Evolutionary conservation across 371 early-diverging fungal species (phyloP).

Genomic region (Mucor piriformis): DNA sequence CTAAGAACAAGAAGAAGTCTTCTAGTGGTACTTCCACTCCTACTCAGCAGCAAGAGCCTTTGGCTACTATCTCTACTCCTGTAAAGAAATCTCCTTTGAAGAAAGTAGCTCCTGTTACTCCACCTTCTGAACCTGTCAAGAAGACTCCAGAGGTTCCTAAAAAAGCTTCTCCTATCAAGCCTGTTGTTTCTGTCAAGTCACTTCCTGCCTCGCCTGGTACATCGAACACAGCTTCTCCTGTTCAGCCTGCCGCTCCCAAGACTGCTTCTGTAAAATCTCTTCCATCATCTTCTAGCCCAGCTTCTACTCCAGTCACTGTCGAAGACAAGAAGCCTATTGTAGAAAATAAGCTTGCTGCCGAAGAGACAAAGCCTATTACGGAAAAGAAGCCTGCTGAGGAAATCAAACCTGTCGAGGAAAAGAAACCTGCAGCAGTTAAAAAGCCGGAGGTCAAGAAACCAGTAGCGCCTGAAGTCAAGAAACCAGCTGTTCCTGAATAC

Average conservation of each 20-base stretch:
- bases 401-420: neutral
- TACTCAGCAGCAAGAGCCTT: neutral
- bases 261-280: neutral
- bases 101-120: neutral
- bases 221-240: neutral
- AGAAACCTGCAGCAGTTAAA: neutral
- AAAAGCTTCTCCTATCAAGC: neutral
- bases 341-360: neutral
- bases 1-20: conserved; percentile 45
- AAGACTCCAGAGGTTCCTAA: neutral
- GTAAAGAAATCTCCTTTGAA: neutral
- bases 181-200: neutral
- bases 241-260: neutral
- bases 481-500: neutral
- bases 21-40: conserved; percentile 15
- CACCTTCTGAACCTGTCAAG: conserved; percentile 1
- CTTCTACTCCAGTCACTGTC: neutral
- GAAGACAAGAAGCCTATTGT: neutral
- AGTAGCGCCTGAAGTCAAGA: neutral
- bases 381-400: neutral
- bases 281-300: too few relatives aligned
- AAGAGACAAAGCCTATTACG: neutral
- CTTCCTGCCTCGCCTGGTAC: neutral
- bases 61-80: neutral
- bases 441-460: neutral